Conservation (phyloP, 2,329 filamentous ascomycete genomes). For the Penicillium sp. region DNA sequence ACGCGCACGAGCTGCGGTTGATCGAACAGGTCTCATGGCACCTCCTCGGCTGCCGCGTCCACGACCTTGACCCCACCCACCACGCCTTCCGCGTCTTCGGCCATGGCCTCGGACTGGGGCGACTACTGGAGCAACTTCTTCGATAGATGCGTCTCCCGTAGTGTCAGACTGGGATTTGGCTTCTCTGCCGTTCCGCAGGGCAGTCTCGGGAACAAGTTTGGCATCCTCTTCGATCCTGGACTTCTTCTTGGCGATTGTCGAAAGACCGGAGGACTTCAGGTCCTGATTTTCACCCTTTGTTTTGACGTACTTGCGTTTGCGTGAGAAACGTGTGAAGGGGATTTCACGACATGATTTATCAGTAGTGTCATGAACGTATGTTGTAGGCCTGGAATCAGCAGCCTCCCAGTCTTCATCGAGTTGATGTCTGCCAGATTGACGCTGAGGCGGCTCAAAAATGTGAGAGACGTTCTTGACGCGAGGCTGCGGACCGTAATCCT, state of each 20-base stretch:
- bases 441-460: constrained; percentile 7
- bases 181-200: constrained; percentile 22
- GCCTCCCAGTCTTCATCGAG: background rate
- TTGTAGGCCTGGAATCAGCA: too few relatives aligned
- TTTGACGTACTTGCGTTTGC: constrained; percentile 29
- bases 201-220: constrained; percentile 20
- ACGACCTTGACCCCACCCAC: constrained; percentile 29
- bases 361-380: background rate
- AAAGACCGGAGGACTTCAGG: constrained; percentile 12
- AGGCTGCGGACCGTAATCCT: constrained; percentile 8
- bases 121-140: background rate
- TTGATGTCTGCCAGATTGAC: constrained; percentile 2
- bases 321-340: constrained; percentile 15
- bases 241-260: constrained; percentile 28
- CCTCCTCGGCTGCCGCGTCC: constrained; percentile 36
- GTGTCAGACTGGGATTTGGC: constrained; percentile 19
- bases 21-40: constrained; percentile 17
- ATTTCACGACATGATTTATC: background rate
- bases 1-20: constrained; percentile 20
- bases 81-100: constrained; percentile 14
- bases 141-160: constrained; percentile 15
- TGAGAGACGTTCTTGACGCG: constrained; percentile 12
- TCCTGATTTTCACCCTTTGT: constrained; percentile 18
- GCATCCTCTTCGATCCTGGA: constrained; percentile 31
- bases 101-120: constrained; percentile 1